Evolutionary conservation across 345 rosid species (phyloP).

Genomic region (Arabis hirsuta): DNA sequence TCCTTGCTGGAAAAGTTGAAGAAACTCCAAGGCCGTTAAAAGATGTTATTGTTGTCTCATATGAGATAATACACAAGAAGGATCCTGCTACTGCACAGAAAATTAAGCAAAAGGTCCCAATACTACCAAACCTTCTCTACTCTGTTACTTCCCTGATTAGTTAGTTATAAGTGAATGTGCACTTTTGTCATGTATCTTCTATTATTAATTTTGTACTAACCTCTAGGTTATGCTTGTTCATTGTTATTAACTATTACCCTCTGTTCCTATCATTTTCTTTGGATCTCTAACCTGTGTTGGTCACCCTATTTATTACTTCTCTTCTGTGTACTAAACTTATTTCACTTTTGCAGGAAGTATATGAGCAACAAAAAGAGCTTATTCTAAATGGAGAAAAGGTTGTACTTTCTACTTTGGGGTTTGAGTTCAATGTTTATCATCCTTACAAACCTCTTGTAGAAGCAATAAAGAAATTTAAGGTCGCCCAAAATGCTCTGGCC

Average conservation of each 20-base stretch:
- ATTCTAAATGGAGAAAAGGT: slow-evolving; percentile 86
- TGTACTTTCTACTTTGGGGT: slow-evolving; percentile 92
- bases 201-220: not conserved
- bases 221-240: slow-evolving; percentile 1
- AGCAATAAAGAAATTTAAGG: slow-evolving; percentile 95
- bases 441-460: slow-evolving; percentile 98
- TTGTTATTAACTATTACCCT: slow-evolving; percentile 4
- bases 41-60: slow-evolving; percentile 93
- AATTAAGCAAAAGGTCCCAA: slow-evolving; percentile 88
- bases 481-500: slow-evolving; percentile 95
- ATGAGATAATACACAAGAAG: slow-evolving; percentile 91
- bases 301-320: slow-evolving; percentile 16
- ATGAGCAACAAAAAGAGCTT: slow-evolving; percentile 95
- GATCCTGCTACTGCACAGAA: slow-evolving; percentile 82
- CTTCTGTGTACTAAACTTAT: slow-evolving; percentile 30
- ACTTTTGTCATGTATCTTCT: not conserved
- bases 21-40: slow-evolving; percentile 97
- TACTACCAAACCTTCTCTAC: slow-evolving; percentile 15
- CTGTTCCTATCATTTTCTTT: not conserved
- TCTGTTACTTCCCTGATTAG: slow-evolving; percentile 12
- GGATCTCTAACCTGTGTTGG: slow-evolving; percentile 17
- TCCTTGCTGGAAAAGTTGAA: slow-evolving; percentile 97
- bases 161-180: slow-evolving; percentile 24
- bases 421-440: slow-evolving; percentile 89
- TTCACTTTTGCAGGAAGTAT: slow-evolving; percentile 74